Conservation (phyloP, 805 yeast species). For the Myxozyma vanderwaltii region DNA sequence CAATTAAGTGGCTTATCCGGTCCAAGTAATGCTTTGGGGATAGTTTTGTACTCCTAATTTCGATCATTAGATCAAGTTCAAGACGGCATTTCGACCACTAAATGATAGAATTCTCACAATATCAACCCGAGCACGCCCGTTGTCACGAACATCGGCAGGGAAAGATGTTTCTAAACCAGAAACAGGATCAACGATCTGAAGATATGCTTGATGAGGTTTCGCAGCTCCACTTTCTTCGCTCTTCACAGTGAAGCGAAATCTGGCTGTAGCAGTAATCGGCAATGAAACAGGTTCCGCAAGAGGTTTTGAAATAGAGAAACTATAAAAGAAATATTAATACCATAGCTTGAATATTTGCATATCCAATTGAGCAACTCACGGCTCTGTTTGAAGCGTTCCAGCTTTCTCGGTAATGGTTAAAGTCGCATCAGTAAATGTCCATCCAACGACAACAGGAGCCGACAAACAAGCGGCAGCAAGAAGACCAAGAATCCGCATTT, state of each 20-base stretch:
- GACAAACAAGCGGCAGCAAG: not conserved
- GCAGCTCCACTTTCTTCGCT: constrained; percentile 5
- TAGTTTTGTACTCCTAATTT: constrained; percentile 32
- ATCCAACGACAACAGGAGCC: constrained; percentile 18
- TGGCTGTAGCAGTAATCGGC: constrained; percentile 17
- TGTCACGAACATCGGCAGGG: constrained; percentile 39
- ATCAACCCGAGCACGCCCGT: constrained; percentile 42
- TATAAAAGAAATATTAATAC: not conserved
- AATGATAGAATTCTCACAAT: constrained; percentile 34
- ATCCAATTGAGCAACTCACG: constrained; percentile 6
- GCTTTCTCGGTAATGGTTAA: constrained; percentile 29
- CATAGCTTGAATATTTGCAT: no score
- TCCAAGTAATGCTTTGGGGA: constrained; percentile 41
- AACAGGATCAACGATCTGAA: constrained; percentile 33
- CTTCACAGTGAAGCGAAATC: constrained; percentile 16
- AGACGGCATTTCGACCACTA: not conserved
- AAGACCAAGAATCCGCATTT: not conserved
- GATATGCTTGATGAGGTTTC: constrained; percentile 39
- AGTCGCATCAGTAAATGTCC: constrained; percentile 31
- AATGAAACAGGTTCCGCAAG: constrained; percentile 5
- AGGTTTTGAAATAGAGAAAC: constrained; percentile 11
- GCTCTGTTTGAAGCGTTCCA: constrained; percentile 25
- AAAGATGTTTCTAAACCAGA: constrained; percentile 39
- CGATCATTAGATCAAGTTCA: not conserved
- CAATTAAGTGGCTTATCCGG: constrained; percentile 35